A percentile compares a stretch with the other conserved stretches of the same genome.
Evolutionary conservation across 1,284 basidiomycete genomes (phyloP).

Genomic region (Ustilago tritici): DNA sequence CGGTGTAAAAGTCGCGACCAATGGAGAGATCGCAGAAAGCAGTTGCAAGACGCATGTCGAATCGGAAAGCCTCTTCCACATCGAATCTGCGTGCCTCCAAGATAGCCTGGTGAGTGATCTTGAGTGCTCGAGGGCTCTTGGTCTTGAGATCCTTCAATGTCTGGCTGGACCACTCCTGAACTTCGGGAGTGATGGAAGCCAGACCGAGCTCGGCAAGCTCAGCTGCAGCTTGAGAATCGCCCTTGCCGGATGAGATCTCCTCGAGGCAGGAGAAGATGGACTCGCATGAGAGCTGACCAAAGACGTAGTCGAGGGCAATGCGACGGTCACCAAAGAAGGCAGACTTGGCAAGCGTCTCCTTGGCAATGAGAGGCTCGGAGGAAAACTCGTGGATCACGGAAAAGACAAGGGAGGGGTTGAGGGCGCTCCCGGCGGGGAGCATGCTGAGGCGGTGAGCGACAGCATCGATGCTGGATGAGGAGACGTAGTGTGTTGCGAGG

Average conservation of each 20-base stretch:
- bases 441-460: conserved; percentile 55
- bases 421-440: conserved; percentile 50
- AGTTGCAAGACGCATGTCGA: conserved; percentile 66
- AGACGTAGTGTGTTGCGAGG: conserved; percentile 65
- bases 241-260: conserved; percentile 37
- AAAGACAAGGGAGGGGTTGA: conserved; percentile 44
- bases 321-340: conserved; percentile 61
- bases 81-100: conserved; percentile 52
- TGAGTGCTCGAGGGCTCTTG: conserved; percentile 64
- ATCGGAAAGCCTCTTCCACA: conserved; percentile 59
- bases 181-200: conserved; percentile 29
- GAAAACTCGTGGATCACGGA: conserved; percentile 57
- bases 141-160: conserved; percentile 58
- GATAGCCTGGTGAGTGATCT: conserved; percentile 61
- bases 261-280: conserved; percentile 56
- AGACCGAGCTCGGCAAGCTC: conserved; percentile 51
- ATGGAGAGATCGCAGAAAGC: conserved; percentile 67
- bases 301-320: conserved; percentile 64
- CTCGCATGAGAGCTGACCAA: conserved; percentile 61
- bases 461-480: conserved; percentile 49
- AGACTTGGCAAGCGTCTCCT: conserved; percentile 44
- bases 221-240: conserved; percentile 43
- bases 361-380: conserved; percentile 52
- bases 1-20: conserved; percentile 69
- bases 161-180: conserved; percentile 51